Conservation (phyloP, 768 basidiomycete species). For the Lentinula raphanica region DNA sequence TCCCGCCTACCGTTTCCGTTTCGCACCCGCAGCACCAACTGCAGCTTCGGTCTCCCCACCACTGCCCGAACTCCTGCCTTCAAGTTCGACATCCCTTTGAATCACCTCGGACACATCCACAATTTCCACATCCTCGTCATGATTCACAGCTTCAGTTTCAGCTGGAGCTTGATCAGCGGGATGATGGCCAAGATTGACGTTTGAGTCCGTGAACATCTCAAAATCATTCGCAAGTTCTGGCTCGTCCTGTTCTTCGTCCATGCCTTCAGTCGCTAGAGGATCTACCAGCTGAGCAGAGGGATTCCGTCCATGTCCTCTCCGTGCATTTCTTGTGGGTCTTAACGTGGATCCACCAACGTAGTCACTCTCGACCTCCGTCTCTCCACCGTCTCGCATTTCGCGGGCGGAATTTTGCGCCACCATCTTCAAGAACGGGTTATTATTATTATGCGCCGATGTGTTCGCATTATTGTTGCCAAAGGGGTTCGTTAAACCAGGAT, state of each 20-base stretch:
- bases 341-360: constrained; percentile 3
- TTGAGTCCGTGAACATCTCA: constrained; percentile 5
- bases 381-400: constrained; percentile 22
- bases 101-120: constrained; percentile 11
- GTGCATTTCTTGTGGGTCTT: background rate
- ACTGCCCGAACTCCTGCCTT: constrained; percentile 11
- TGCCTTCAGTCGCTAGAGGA: constrained; percentile 25
- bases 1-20: constrained; percentile 27
- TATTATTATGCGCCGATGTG: background rate
- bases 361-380: constrained; percentile 35
- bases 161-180: background rate
- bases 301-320: background rate
- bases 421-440: background rate
- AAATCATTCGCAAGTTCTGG: constrained; percentile 10
- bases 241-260: constrained; percentile 28
- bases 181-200: background rate
- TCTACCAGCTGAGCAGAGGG: constrained; percentile 5
- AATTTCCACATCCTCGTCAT: constrained; percentile 9
- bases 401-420: background rate
- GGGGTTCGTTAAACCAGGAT: background rate
- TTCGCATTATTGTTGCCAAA: background rate
- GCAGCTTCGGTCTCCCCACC: constrained; percentile 15
- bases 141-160: background rate
- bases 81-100: constrained; percentile 13
- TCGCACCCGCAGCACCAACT: constrained; percentile 31